phyloP scores from a whole-genome alignment of 768 basidiomycete genomes.

The Heimioporus sp. region DNA sequence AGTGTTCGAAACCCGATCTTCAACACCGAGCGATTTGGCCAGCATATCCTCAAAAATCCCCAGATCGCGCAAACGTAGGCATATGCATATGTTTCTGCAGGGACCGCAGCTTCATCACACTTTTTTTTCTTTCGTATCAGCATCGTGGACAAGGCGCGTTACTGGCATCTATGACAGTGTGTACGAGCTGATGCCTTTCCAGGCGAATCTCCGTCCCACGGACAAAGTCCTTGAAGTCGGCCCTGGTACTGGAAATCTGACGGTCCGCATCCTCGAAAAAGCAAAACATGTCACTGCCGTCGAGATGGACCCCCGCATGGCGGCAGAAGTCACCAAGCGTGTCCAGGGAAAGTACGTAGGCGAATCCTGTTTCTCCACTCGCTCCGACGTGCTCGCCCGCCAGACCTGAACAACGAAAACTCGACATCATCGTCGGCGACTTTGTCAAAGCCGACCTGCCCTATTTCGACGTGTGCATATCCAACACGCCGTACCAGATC shows the following conservation, averaged over 20 bases:
- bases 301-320: conserved; percentile 99
- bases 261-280: conserved; percentile 89
- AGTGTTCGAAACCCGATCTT: conserved; percentile 81
- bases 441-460: conserved; percentile 98
- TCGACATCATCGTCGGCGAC: conserved; percentile 95
- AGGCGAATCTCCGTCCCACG: conserved; percentile 91
- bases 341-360: conserved; percentile 93
- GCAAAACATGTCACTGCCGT: conserved; percentile 91
- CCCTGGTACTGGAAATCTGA: conserved; percentile 96
- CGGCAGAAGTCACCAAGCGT: conserved; percentile 93
- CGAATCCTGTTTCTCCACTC: background rate
- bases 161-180: background rate
- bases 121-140: conserved; percentile 25
- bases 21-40: conserved; percentile 94
- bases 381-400: background rate
- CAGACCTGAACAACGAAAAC: conserved; percentile 93
- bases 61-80: conserved; percentile 84
- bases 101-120: conserved; percentile 12
- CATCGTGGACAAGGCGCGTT: conserved; percentile 59
- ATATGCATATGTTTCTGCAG: conserved; percentile 29
- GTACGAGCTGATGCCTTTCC: conserved; percentile 1
- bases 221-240: conserved; percentile 97
- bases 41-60: conserved; percentile 96
- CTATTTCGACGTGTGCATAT: conserved; percentile 99
- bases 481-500: conserved; percentile 99